phyloP scores from a whole-genome alignment of 805 yeast species.

The Wickerhamomyces sydowiorum region DNA sequence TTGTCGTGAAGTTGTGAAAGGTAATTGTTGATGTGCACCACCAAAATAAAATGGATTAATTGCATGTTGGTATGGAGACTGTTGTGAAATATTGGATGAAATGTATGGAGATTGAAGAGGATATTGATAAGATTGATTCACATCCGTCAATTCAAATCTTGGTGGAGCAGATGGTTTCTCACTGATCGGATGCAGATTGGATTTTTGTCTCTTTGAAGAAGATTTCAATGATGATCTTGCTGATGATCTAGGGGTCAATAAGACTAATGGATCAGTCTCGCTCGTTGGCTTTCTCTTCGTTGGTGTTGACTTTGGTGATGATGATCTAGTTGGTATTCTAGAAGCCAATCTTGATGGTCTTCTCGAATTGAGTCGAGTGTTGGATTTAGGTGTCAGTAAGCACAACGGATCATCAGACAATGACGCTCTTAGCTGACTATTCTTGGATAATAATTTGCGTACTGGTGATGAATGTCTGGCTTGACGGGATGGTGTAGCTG shows the following conservation, averaged over 20 bases:
- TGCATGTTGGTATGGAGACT: too few relatives aligned
- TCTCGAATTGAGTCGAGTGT: neutral
- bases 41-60: too few relatives aligned
- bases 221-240: too few relatives aligned
- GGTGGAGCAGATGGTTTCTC: neutral
- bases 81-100: too few relatives aligned
- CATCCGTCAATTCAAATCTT: too few relatives aligned
- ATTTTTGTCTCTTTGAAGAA: neutral
- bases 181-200: neutral
- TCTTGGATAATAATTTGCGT: too few relatives aligned
- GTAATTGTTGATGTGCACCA: too few relatives aligned
- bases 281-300: neutral
- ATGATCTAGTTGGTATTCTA: constrained; percentile 1
- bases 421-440: neutral
- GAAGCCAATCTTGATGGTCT: too few relatives aligned
- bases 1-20: too few relatives aligned
- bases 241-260: neutral
- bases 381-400: neutral
- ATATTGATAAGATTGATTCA: too few relatives aligned
- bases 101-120: too few relatives aligned
- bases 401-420: neutral
- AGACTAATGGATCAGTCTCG: neutral
- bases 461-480: neutral
- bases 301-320: neutral
- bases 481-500: neutral